Base-by-base conservation (phyloP, 2,329 filamentous ascomycete genomes). In the Cladosporium sp. region DNA sequence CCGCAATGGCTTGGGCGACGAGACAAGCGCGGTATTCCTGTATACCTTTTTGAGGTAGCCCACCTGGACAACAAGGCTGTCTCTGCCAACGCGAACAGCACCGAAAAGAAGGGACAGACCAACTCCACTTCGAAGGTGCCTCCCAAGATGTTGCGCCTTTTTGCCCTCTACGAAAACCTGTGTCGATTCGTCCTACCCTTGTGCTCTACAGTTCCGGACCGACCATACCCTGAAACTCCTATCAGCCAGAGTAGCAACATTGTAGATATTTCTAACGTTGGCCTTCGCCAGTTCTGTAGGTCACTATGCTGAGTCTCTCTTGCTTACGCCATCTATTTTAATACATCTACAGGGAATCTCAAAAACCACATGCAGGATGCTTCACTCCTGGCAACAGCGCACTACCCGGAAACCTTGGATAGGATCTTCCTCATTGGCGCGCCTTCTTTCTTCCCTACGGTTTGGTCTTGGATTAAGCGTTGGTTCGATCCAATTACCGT, bases 241-340 rank as follows among this genome's bases (percentile, higher is more conserved):
- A 89, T 96, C 59, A 92, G 90, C 33, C 84, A 93, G 60, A 91
- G 86, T 63, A 95, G 88, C 61, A 96, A 96, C 71, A 95, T 97
- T 60, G 90, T 96, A 51, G 92, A 97, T 67, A 89, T 97, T 56
- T 86, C 83, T 13, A 84, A 85, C 12, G 91, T 96, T 20, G 88
- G 88, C 5, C 69, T 97, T 67, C 89, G 88, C 73, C 90, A 94
- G 72, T 96, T 96, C 68, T 51, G 49, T 47, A 25, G n/a, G n/a
- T n/a, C n/a, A n/a, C n/a, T n/a, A n/a, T n/a, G n/a, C n/a, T n/a
- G n/a, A 47, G 43, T 47, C 7, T 9, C 1, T 2, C 12, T 4
- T 32, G 30, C 9, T 32, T 12, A 32, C 30, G n/a, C 27, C n/a
- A n/a, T n/a, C n/a, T n/a, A n/a, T n/a, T n/a, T n/a, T n/a, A n/a